phyloP scores from a whole-genome alignment of 2,329 filamentous ascomycete species.

The Bipolaris zeicola region DNA sequence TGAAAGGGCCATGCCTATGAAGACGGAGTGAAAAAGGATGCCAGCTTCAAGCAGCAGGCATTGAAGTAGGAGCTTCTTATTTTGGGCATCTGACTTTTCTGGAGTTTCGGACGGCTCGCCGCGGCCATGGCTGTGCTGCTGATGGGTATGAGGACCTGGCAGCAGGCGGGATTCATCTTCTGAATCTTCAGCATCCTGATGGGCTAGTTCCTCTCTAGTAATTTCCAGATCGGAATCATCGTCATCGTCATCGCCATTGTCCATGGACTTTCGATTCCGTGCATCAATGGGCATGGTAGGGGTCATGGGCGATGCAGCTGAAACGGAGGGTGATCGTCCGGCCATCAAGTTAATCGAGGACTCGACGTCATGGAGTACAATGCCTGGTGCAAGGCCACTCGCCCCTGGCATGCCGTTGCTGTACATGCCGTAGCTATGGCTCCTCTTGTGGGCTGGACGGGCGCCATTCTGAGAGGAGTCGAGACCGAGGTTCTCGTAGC shows the following conservation, averaged over 20 bases:
- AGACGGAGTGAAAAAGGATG: constrained; percentile 79
- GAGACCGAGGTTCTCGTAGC: constrained; percentile 54
- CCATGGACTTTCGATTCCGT: constrained; percentile 15
- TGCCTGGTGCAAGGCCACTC: constrained; percentile 37
- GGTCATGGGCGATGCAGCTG: constrained; percentile 30
- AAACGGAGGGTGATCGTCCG: constrained; percentile 41
- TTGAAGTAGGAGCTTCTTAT: constrained; percentile 70
- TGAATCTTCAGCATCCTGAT: constrained; percentile 28
- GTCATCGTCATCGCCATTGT: constrained; percentile 31
- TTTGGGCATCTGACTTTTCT: constrained; percentile 52
- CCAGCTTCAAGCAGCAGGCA: constrained; percentile 77
- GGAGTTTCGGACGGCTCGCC: constrained; percentile 22
- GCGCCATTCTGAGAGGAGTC: constrained; percentile 24
- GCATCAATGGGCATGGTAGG: constrained; percentile 19
- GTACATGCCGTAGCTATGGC: constrained; percentile 42
- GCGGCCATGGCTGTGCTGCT: constrained; percentile 18
- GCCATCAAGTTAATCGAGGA: constrained; percentile 43
- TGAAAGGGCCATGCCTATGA: constrained; percentile 74
- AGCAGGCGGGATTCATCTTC: constrained; percentile 44
- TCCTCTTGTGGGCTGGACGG: constrained; percentile 36
- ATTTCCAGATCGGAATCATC: constrained; percentile 45
- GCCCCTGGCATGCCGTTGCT: constrained; percentile 23
- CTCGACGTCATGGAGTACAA: constrained; percentile 39
- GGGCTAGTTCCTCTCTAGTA: constrained; percentile 44
- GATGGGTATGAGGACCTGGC: constrained; percentile 28